Conservation (phyloP, 768 basidiomycete species). For the Naematelia encephala region DNA sequence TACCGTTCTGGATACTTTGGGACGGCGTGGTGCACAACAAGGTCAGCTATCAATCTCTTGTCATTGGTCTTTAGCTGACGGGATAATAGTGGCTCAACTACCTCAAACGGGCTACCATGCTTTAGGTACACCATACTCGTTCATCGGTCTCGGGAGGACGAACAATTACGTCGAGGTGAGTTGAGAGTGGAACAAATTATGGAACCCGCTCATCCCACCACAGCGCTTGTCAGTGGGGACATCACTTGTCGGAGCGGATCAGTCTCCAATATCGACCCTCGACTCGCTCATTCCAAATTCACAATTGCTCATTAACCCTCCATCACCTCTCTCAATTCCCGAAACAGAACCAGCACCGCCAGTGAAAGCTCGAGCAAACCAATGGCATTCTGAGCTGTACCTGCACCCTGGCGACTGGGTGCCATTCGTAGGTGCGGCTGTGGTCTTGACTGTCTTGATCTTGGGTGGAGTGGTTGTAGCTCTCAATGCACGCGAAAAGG, state of each 20-base stretch:
- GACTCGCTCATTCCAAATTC: conserved; percentile 98
- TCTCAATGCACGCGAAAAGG: conserved; percentile 90
- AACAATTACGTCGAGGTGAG: conserved; percentile 91
- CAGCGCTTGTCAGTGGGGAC: conserved; percentile 90
- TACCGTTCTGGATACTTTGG: conserved; percentile 87
- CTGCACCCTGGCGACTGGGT: conserved; percentile 95
- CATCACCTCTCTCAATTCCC: conserved; percentile 15
- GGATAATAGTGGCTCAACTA: conserved; percentile 72
- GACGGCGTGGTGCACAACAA: conserved; percentile 83
- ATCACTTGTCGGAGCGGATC: conserved; percentile 66
- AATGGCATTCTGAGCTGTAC: conserved; percentile 86
- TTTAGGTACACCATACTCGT: conserved; percentile 84
- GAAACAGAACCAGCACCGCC: not conserved
- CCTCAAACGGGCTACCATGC: conserved; percentile 90
- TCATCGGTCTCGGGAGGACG: conserved; percentile 93
- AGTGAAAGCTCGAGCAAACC: conserved; percentile 29
- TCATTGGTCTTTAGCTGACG: not conserved
- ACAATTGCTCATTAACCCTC: conserved; percentile 87
- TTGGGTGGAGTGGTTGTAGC: conserved; percentile 79
- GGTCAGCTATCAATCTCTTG: conserved; percentile 54
- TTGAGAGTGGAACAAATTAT: conserved; percentile 3
- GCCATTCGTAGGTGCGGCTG: conserved; percentile 89
- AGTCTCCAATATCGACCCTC: conserved; percentile 71
- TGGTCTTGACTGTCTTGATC: conserved; percentile 67
- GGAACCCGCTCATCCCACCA: not conserved